phyloP scores from a whole-genome alignment of 345 rosid genomes.

The Murraya koenigii region DNA sequence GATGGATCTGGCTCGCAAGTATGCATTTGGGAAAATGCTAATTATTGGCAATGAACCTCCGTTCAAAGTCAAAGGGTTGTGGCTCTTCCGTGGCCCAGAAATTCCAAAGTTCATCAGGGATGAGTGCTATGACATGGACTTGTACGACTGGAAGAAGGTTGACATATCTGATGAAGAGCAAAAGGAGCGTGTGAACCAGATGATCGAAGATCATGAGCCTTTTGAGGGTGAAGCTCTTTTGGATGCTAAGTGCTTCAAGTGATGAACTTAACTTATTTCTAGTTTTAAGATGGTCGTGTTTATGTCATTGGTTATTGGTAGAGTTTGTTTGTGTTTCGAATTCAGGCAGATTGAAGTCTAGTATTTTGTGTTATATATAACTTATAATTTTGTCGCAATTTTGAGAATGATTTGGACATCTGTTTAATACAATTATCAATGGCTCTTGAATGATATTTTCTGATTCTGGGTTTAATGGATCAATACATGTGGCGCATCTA shows the following conservation, averaged over 20 bases:
- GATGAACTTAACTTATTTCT: conserved; percentile 7
- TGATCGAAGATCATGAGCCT: conserved; percentile 92
- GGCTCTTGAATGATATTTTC: background rate
- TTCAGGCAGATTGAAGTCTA: background rate
- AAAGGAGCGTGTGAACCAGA: conserved; percentile 90
- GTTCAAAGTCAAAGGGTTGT: conserved; percentile 86
- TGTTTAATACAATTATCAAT: background rate
- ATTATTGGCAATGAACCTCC: conserved; percentile 78
- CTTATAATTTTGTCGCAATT: background rate
- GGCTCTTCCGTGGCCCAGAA: conserved; percentile 95
- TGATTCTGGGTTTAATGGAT: background rate
- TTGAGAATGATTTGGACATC: background rate
- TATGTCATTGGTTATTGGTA: background rate
- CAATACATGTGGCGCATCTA: too few relatives aligned
- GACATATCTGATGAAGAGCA: conserved; percentile 78
- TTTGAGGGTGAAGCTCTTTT: conserved; percentile 89
- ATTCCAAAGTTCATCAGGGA: conserved; percentile 81
- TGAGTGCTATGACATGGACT: conserved; percentile 97
- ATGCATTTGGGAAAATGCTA: conserved; percentile 95
- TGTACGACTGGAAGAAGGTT: conserved; percentile 90
- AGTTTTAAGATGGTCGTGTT: background rate
- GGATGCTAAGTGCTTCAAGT: conserved; percentile 99
- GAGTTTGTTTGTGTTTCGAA: conserved; percentile 15
- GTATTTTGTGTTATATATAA: conserved; percentile 1
- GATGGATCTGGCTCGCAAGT: conserved; percentile 95